A percentile compares a stretch with the other conserved stretches of the same genome.
These are phyloP conservation scores for Nepenthes alata DNA, from an alignment of 179 eudicot species.

Conservation along the genomic window DNA sequence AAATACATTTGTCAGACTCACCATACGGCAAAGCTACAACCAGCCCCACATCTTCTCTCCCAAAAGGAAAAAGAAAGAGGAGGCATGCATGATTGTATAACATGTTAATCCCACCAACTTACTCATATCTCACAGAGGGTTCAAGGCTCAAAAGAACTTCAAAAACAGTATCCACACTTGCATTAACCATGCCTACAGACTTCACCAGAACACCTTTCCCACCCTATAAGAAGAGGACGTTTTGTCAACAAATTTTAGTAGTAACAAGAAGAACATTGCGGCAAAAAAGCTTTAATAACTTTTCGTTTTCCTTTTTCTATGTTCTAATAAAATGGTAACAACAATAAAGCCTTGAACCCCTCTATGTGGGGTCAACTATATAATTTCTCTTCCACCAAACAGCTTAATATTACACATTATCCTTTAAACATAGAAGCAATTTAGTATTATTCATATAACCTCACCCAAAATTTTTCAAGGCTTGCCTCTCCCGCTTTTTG, in stretches of 20 bases:
- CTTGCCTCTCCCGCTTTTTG: no score
- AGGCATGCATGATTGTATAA: neutral
- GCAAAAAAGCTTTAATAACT: no score
- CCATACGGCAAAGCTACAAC: neutral
- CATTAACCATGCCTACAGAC: slow-evolving; percentile 82
- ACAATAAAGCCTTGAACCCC: no score
- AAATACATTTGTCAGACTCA: neutral
- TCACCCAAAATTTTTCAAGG: no score
- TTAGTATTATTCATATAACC: no score
- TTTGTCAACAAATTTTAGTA: neutral
- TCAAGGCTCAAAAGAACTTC: slow-evolving; percentile 67
- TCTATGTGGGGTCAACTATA: no score
- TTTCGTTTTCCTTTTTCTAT: no score
- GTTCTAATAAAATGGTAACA: no score
- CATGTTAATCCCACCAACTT: slow-evolving; percentile 18
- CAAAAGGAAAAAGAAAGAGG: slow-evolving; percentile 1
- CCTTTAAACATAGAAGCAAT: no score
- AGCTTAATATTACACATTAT: no score
- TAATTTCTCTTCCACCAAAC: no score
- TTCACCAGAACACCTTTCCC: slow-evolving; percentile 78
- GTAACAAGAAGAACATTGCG: no score
- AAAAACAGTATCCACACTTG: slow-evolving; percentile 71
- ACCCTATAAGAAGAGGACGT: slow-evolving; percentile 28
- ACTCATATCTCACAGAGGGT: slow-evolving; percentile 82
- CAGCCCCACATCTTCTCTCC: neutral